These are phyloP conservation scores for Zasmidium citrigriseum DNA, from an alignment of 2,329 filamentous ascomycete genomes.

Conservation along the genomic window DNA sequence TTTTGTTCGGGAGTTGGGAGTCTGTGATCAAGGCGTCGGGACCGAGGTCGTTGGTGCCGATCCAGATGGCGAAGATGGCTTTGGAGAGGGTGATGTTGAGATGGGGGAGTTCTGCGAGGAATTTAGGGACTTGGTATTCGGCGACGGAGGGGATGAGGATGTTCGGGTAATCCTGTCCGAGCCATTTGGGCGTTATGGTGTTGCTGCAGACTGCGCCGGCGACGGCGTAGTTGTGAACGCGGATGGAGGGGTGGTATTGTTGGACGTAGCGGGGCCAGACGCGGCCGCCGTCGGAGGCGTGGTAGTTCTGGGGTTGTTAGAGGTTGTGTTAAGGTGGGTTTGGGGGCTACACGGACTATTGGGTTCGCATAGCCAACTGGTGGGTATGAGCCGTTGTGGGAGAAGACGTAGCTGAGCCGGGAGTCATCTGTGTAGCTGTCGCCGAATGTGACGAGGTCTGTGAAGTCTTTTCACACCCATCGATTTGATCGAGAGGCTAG, in stretches of 20 bases:
- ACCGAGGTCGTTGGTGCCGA: conserved; percentile 79
- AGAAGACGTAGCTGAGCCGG: conserved; percentile 63
- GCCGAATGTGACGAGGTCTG: conserved; percentile 60
- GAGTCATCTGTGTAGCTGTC: conserved; percentile 73
- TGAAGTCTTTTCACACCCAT: conserved; percentile 40
- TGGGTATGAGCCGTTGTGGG: conserved; percentile 60
- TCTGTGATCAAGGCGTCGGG: conserved; percentile 66
- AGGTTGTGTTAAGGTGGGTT: no score
- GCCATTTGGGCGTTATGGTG: conserved; percentile 60
- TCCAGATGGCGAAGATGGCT: conserved; percentile 76
- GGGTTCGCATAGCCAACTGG: conserved; percentile 60
- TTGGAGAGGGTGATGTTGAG: conserved; percentile 51
- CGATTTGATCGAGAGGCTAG: conserved; percentile 54
- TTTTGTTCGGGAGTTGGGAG: conserved; percentile 59
- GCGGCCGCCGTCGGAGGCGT: conserved; percentile 65
- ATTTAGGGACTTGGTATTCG: conserved; percentile 50
- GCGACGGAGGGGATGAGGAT: conserved; percentile 58
- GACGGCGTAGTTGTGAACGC: conserved; percentile 60
- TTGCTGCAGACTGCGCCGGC: conserved; percentile 73
- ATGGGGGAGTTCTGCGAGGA: conserved; percentile 44
- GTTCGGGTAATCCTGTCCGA: conserved; percentile 47
- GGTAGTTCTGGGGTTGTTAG: conserved; percentile 25
- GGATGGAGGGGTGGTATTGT: conserved; percentile 58
- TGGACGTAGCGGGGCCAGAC: conserved; percentile 70
- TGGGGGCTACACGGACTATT: conserved; percentile 45